Evolutionary conservation across 805 yeast genomes (phyloP), one percentile per base, ranked within the genome.

Genomic region (Teunomyces barrocoloradensis): DNA sequence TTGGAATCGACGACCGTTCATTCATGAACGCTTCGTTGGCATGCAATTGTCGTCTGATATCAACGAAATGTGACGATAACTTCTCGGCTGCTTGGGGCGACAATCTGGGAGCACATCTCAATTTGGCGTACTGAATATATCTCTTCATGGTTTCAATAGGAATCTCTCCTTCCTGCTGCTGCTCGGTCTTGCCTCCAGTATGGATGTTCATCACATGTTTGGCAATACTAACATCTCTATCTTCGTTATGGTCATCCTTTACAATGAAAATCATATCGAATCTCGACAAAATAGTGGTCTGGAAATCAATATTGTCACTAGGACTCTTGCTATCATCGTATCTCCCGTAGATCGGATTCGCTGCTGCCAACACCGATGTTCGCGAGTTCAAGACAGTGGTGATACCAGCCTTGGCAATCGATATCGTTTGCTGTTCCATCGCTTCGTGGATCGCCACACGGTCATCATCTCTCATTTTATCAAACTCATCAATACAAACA

Each of bases 401-500:
- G 57, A 94, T 94, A 66, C 99, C 99, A 7, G 99, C 99, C 66
- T 94, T 94, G 28, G 99, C 99, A 65, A 94, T 91, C 11, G 98
- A 92, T 50, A 94, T 94, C 0, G 99, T 94, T 69, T 94, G 99
- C 69, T 94, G 99, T 73, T 94, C 99, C 99, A 94, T 94, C 10
- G 99, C 99, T 75, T 94, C 99, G 68, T 94, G 99, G 56, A 94
- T 94, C 0, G 99, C 98, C 33, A 94, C 98, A 63, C 99, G 80
- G 68, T 94, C 99, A 65, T 94, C 98, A 61, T 94, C 99, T 65
- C 98, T 79, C 99, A 94, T 94, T 75, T 94, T 94, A 68, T 94
- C 99, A 63, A 94, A 94, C 77, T 94, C 99, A 74, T 94, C 99
- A 61, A 94, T 94, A 78, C 98, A 94, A 42, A 92, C 97, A 43